These are phyloP conservation scores for Fusarium sp. DNA, from an alignment of 2,329 filamentous ascomycete genomes.

Conservation along the genomic window DNA sequence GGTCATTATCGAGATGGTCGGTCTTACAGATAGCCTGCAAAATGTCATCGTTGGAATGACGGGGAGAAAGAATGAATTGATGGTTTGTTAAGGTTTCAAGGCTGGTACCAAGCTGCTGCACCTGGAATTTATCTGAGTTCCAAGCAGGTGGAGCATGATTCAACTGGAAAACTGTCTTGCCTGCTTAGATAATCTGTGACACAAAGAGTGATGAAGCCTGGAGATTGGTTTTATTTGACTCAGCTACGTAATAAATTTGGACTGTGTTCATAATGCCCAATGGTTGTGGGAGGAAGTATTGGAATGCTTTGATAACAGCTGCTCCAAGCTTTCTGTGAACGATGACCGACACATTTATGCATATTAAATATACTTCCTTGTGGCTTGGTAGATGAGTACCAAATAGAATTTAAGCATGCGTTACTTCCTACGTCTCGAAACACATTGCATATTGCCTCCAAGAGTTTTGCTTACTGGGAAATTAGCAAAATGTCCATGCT, in stretches of 20 bases:
- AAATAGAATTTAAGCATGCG: background rate
- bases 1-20: conserved; percentile 42
- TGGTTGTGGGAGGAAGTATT: background rate
- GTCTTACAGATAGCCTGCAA: conserved; percentile 40
- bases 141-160: background rate
- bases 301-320: background rate
- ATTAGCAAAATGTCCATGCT: background rate
- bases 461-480: too few species aligned
- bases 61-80: background rate
- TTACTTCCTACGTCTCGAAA: too few species aligned
- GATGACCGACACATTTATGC: background rate
- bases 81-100: background rate
- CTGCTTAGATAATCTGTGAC: background rate
- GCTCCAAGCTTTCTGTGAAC: background rate
- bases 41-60: background rate
- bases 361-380: background rate
- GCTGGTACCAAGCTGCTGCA: too few species aligned
- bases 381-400: too few species aligned
- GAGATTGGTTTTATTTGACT: background rate
- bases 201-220: background rate
- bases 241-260: background rate
- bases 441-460: too few species aligned
- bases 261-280: background rate
- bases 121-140: background rate
- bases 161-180: background rate